Evolutionary conservation across 352 stramenopile species (phyloP), one percentile per base, ranked within the genome.

Genomic region (Globisporangium spiculum): DNA sequence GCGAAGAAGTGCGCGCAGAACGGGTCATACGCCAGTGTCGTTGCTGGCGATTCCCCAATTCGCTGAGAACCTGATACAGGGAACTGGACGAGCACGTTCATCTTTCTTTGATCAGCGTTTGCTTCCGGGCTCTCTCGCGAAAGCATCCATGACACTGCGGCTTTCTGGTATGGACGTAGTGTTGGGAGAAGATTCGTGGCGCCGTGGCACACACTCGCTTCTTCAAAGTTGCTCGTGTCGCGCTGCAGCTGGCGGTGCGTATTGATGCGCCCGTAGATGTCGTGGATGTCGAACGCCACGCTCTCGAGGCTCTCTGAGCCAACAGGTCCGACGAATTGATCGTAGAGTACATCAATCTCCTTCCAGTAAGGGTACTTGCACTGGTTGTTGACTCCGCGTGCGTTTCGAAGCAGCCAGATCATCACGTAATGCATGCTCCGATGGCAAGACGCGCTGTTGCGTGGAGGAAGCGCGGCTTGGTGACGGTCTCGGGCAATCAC

Each of bases 161-260:
- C 97, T 50, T 97, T 82, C 75, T 99, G 97, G 79, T 99, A 99
- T 27, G 91, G 88, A 2, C 99, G 76, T n/a, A 99, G 78, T 6
- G 76, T 96, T 24, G 93, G 91, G 4, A 95, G 20, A 68, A 38
- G 97, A 70, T 56, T 73, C 53, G 61, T 60, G 36, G 30, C 36
- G 46, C 41, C 55, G 34, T 36, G 44, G 26, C 41, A 46, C n/a
- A 26, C 64, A 32, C 59, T 60, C 22, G 65, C 61, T 16, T 36
- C 20, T 2, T 73, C 66, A n/a, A 80, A 70, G 12, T 75, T 77
- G 36, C 60, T 65, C 14, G 71, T 57, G 38, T 76, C 72, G 1
- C 79, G 74, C 63, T 68, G 30, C 16, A 89, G 67, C 20, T 89
- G 83, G 1, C 41, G 44, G 2, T 61, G 14, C 2, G 75, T 67